Base-by-base conservation (phyloP, 2,329 filamentous ascomycete genomes). In the Ceratocystis huliohia region DNA sequence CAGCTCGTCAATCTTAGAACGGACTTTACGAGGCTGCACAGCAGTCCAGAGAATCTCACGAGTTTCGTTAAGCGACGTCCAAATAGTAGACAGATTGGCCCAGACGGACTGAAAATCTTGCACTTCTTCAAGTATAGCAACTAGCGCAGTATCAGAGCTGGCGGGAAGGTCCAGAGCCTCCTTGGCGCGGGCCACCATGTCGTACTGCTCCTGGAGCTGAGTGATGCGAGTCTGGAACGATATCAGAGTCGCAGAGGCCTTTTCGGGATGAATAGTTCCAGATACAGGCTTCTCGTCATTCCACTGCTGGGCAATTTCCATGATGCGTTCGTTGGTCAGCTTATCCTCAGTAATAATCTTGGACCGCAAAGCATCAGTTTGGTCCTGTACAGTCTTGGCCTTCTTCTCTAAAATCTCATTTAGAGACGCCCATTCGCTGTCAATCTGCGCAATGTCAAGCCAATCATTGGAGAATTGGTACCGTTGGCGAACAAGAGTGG, bases 51-150 rank as follows among this genome's bases (percentile, higher is more conserved):
- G 82, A 64, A 86, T 88, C 72, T 99, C 95, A 37, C 91, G 86
- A 17, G 96, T 88, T 72, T 97, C 93, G 72, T 96, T 94, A 68
- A 99, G 80, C 73, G 89, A 96, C 74, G 90, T 89, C 94, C 94
- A 99, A 69, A 99, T 96, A 5, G 92, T 96, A 28, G 91, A 93
- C 63, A 99, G 79, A 62, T 89, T 93, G 41, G 93, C 89, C 94
- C 94, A 99, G 8, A 99, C 94, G 22, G 93, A 96, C 77, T 96
- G 96, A 79, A 99, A 99, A 75, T 99, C 94, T 69, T 96, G 91
- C 1, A 99, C 91, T 77, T 99, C 94, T 74, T 97, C 93, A 17
- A 97, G 81, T 7, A 96, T 88, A 30, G 88, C 84, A n/a, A 84
- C 81, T 25, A 99, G 84, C n/a, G 88, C 86, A 64, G 88, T 89